Base-by-base conservation (phyloP, 208 protist genomes). In the Leishmania braziliensis region DNA sequence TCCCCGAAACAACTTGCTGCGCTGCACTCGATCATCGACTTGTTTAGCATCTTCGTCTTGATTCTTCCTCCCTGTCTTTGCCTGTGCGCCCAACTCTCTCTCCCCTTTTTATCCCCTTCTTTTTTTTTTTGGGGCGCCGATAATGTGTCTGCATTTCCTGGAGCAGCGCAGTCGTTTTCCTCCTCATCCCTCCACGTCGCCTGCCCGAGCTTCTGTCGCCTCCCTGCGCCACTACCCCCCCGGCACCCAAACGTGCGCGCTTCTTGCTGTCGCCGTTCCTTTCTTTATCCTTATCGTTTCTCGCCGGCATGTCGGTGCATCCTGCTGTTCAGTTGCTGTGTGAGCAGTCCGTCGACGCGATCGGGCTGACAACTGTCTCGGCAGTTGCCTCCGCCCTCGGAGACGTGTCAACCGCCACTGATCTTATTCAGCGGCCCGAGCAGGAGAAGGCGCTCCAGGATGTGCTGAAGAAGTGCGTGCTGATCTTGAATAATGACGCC, bases 281-380 rank as follows among this genome's bases (percentile, higher is more conserved):
- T 56, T 76, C 46, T 72, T 82, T 58, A 51, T 16, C 48, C 39
- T 8, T 46, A 20, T 65, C 18, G 29, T 29, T 16, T 36, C 1
- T 70, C 18, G 33, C 43, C n/a, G 20, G 12, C 43, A 87, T 86
- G 86, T 63, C 84, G 16, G 53, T 81, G 26, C 81, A 95, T 80
- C 86, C 86, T 36, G 89, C 91, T 18, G 82, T 97, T 65, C 84
- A 91, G 81, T 68, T 80, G 20, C 87, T 97, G 48, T 77, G 92
- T 51, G 90, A 93, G 65, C 89, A 94, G 78, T 80, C 83, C 29
- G 46, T 89, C 6, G 87, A 89, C 16, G 65, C 69, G 54, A 78
- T 93, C 62, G 79, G 84, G 26, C 88, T 88, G 36, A 92, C 94
- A n/a, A 72, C 87, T 16, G 86, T 97, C 20, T 92, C 92, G 12